phyloP scores from a whole-genome alignment of 2,329 filamentous ascomycete species.

The Penicillium sclerotigenum region DNA sequence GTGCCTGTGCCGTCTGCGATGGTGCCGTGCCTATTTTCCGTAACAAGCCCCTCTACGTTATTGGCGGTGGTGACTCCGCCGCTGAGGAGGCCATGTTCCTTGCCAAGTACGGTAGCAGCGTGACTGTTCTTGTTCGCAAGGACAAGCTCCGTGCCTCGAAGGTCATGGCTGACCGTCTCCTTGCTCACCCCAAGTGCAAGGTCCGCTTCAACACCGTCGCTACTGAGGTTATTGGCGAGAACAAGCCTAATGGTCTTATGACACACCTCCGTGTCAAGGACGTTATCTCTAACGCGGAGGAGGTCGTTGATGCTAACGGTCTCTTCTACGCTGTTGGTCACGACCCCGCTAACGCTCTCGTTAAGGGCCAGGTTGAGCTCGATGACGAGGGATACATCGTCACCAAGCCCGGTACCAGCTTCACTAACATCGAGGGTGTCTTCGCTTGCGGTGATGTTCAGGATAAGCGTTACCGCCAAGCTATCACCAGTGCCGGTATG shows the following conservation, averaged over 20 bases:
- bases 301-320: slow-evolving; percentile 85
- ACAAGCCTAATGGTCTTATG: slow-evolving; percentile 74
- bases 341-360: slow-evolving; percentile 84
- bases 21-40: slow-evolving; percentile 96
- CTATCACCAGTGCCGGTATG: slow-evolving; percentile 92
- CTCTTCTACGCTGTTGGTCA: slow-evolving; percentile 98
- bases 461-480: slow-evolving; percentile 97
- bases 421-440: slow-evolving; percentile 85
- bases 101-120: slow-evolving; percentile 94
- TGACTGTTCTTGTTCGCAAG: slow-evolving; percentile 86
- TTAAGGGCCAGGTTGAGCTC: slow-evolving; percentile 85
- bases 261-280: slow-evolving; percentile 81
- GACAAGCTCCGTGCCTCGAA: slow-evolving; percentile 83
- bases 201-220: slow-evolving; percentile 82
- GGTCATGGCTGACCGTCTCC: slow-evolving; percentile 84
- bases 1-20: slow-evolving; percentile 95
- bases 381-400: slow-evolving; percentile 89
- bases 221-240: slow-evolving; percentile 79
- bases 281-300: slow-evolving; percentile 68
- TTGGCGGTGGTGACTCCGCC: slow-evolving; percentile 93
- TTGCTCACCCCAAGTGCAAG: slow-evolving; percentile 82
- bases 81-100: slow-evolving; percentile 97
- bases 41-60: slow-evolving; percentile 91
- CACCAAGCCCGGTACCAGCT: slow-evolving; percentile 82
- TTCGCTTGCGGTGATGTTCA: slow-evolving; percentile 98